Base-by-base conservation (phyloP, 2,329 filamentous ascomycete species). In the Neobulgaria alba region DNA sequence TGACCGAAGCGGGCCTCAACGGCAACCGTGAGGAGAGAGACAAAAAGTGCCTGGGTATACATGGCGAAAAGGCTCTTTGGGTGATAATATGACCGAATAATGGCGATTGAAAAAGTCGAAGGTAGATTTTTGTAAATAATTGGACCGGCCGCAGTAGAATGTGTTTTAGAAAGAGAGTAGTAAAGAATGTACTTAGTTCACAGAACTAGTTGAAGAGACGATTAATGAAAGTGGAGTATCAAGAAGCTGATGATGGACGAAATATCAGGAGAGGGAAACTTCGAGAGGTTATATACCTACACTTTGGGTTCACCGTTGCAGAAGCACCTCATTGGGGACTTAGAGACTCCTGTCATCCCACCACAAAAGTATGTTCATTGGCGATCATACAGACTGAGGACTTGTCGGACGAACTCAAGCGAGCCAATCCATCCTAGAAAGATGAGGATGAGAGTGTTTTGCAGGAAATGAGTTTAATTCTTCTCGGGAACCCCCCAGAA, bases 1-100 rank as follows among this genome's bases (percentile, higher is more conserved):
- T 81, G 76, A 33, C 72, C 72, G 59, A 83, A 82, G 48, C 57
- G 56, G 49, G 58, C 58, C 39, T 60, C 55, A 23, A 48, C 43
- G 15, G 54, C 34, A 39, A 54, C 43, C n/a, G 47, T 38, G 17
- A 57, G 45, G 19, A 55, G 30, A 9, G 53, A 36, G 30, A 57
- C 7, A 33, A 57, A 37, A 33, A 51, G 29, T 10, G 51, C 38
- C 41, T 55, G 45, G 34, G 54, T 50, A 43, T 47, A 54, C 55
- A 59, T 58, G 16, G 38, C 43, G 26, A 36, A 12, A 26, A n/a
- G n/a, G n/a, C n/a, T 26, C 43, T 21, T 18, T 45, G 15, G 18
- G 5, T 41, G 19, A 17, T 35, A 20, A 33, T 23, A 16, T 18
- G 19, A 23, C 36, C 19, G 18, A 12, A 18, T 29, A 21, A 37